phyloP scores from a whole-genome alignment of 805 yeast genomes.

The Candida easanensis region DNA sequence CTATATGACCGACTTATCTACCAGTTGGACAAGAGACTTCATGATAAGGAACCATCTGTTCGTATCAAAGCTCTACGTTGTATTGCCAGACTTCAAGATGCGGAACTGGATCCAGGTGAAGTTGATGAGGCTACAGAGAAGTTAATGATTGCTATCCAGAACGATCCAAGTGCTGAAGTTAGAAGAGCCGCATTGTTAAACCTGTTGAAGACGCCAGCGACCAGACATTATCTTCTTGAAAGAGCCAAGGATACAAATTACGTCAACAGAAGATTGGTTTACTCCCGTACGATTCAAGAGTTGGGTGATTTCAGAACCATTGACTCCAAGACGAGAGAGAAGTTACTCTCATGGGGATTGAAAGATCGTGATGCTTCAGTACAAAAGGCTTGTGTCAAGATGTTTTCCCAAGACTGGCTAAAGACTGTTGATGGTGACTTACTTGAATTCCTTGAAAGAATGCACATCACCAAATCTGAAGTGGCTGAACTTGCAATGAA shows the following conservation, averaged over 20 bases:
- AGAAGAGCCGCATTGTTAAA: conserved; percentile 80
- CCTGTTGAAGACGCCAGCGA: conserved; percentile 50
- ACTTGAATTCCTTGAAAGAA: conserved; percentile 62
- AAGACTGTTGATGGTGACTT: conserved; percentile 65
- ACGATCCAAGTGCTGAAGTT: conserved; percentile 86
- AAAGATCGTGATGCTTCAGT: conserved; percentile 81
- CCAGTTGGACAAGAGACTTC: conserved; percentile 59
- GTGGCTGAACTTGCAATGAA: conserved; percentile 68
- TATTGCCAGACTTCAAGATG: conserved; percentile 71
- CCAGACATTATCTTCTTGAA: conserved; percentile 61
- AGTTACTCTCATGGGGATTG: conserved; percentile 78
- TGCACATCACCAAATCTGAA: conserved; percentile 66
- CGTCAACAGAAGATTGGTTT: conserved; percentile 70
- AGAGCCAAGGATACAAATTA: conserved; percentile 80
- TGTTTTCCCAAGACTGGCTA: conserved; percentile 75
- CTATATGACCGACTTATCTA: conserved; percentile 60
- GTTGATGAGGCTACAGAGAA: conserved; percentile 46
- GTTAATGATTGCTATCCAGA: conserved; percentile 52
- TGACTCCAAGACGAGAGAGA: conserved; percentile 55
- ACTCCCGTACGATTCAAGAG: conserved; percentile 62
- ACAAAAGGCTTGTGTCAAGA: conserved; percentile 62
- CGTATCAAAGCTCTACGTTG: conserved; percentile 84
- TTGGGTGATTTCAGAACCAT: conserved; percentile 61
- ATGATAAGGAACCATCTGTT: conserved; percentile 74
- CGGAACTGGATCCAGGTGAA: conserved; percentile 33